phyloP scores from a whole-genome alignment of 2,329 filamentous ascomycete species.

The Malbranchea cinnamomea region DNA sequence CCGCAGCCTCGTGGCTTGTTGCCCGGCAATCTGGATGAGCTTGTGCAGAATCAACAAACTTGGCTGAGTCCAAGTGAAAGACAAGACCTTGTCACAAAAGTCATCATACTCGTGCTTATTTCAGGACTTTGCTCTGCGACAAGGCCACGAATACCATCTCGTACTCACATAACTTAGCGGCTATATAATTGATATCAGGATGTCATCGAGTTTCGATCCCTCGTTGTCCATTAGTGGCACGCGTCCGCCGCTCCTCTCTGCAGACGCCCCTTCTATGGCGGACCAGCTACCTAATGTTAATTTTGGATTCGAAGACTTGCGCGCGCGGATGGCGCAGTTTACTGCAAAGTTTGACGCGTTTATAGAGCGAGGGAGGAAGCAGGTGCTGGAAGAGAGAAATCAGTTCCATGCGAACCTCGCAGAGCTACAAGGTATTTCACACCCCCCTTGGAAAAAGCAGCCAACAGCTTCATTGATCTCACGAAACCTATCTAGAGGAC shows the following conservation, averaged over 20 bases:
- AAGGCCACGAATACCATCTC: no score
- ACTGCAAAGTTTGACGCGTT: slow-evolving; percentile 83
- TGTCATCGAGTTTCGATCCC: slow-evolving; percentile 38
- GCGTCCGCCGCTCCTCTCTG: slow-evolving; percentile 35
- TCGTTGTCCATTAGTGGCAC: slow-evolving; percentile 40
- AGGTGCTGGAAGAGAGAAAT: slow-evolving; percentile 83
- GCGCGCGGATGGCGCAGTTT: slow-evolving; percentile 89
- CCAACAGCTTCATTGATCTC: slow-evolving; percentile 5
- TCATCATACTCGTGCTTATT: no score
- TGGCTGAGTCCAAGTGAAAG: no score
- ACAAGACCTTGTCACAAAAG: no score
- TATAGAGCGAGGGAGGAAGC: slow-evolving; percentile 79
- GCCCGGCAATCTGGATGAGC: no score
- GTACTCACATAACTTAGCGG: no score
- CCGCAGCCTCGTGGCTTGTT: no score
- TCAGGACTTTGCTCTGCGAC: no score
- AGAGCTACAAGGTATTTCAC: slow-evolving; percentile 62
- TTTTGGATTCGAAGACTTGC: slow-evolving; percentile 91
- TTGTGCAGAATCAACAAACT: no score
- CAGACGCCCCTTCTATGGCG: slow-evolving; percentile 44
- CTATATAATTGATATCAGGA: neutral
- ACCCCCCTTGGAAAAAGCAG: slow-evolving; percentile 1
- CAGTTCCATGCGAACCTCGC: slow-evolving; percentile 82
- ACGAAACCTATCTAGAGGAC: slow-evolving; percentile 56
- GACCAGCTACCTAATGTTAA: slow-evolving; percentile 71